phyloP scores from a whole-genome alignment of 768 basidiomycete genomes.

The Auricularia sp. region DNA sequence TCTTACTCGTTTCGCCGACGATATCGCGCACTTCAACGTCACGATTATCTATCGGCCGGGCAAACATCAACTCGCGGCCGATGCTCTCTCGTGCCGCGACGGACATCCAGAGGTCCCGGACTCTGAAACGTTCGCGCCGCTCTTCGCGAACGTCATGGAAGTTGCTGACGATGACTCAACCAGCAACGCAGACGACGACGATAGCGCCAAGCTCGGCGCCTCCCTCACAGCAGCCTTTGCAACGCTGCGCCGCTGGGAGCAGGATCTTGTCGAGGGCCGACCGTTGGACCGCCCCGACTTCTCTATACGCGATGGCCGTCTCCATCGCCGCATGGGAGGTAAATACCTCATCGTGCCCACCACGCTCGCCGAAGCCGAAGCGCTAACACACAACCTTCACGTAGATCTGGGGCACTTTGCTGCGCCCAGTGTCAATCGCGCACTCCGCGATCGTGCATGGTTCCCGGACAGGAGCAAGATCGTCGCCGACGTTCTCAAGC shows the following conservation, averaged over 20 bases:
- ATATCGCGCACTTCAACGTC: slow-evolving; percentile 13
- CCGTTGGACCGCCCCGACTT: neutral
- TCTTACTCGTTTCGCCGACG: slow-evolving; percentile 15
- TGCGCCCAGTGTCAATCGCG: slow-evolving; percentile 8
- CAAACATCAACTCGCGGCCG: slow-evolving; percentile 7
- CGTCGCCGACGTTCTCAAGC: slow-evolving; percentile 8
- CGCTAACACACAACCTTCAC: slow-evolving; percentile 2
- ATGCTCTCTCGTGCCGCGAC: slow-evolving; percentile 12
- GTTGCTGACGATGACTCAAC: neutral
- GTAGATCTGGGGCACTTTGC: slow-evolving; percentile 14
- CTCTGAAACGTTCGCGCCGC: slow-evolving; percentile 9
- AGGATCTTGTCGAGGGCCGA: neutral
- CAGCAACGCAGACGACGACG: neutral
- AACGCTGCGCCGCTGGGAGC: neutral
- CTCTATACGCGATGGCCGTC: neutral
- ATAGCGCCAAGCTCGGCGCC: neutral
- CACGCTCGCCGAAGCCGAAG: neutral
- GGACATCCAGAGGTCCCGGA: slow-evolving; percentile 11
- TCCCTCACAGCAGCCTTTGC: neutral
- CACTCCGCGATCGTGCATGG: slow-evolving; percentile 7
- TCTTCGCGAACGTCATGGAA: slow-evolving; percentile 8
- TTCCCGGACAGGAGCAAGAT: slow-evolving; percentile 1
- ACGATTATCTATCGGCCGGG: slow-evolving; percentile 6
- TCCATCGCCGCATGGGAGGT: neutral
- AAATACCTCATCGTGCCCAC: neutral